A percentile compares a stretch with the other conserved stretches of the same genome.
Evolutionary conservation across 306 rosid genomes (phyloP).

Genomic region (Phaseolus lunatus): DNA sequence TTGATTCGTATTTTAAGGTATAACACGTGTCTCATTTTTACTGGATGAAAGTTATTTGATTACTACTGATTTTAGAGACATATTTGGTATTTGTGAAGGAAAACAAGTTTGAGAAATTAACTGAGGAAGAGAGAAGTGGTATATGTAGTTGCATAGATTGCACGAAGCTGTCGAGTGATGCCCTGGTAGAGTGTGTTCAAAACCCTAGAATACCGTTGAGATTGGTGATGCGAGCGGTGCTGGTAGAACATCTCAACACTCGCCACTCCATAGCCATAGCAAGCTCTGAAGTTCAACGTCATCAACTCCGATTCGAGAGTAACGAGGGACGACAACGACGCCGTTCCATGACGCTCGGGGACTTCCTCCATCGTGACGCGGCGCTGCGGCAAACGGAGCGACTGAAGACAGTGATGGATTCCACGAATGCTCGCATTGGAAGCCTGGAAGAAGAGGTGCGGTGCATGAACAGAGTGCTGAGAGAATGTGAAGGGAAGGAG

Average conservation of each 20-base stretch:
- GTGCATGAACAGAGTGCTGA: slow-evolving; percentile 55
- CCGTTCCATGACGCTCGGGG: slow-evolving; percentile 52
- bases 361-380: slow-evolving; percentile 61
- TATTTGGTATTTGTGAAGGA: slow-evolving; percentile 44
- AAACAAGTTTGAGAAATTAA: slow-evolving; percentile 48
- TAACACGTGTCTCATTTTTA: slow-evolving; percentile 5
- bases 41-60: not conserved
- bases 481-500: slow-evolving; percentile 14
- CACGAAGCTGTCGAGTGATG: slow-evolving; percentile 56
- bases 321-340: not conserved
- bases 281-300: not conserved
- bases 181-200: slow-evolving; percentile 63
- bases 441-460: slow-evolving; percentile 62
- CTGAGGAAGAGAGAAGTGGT: slow-evolving; percentile 60
- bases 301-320: not conserved
- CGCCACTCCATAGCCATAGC: slow-evolving; percentile 57
- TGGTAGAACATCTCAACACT: slow-evolving; percentile 74
- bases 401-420: slow-evolving; percentile 59
- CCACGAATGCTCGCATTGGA: slow-evolving; percentile 57
- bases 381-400: slow-evolving; percentile 48
- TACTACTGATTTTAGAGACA: too few species aligned
- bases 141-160: slow-evolving; percentile 72
- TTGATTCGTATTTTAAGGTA: slow-evolving; percentile 65
- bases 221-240: slow-evolving; percentile 73
- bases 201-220: slow-evolving; percentile 73